Conservation (phyloP, 306 rosid genomes). For the Prunus kanzakura region DNA sequence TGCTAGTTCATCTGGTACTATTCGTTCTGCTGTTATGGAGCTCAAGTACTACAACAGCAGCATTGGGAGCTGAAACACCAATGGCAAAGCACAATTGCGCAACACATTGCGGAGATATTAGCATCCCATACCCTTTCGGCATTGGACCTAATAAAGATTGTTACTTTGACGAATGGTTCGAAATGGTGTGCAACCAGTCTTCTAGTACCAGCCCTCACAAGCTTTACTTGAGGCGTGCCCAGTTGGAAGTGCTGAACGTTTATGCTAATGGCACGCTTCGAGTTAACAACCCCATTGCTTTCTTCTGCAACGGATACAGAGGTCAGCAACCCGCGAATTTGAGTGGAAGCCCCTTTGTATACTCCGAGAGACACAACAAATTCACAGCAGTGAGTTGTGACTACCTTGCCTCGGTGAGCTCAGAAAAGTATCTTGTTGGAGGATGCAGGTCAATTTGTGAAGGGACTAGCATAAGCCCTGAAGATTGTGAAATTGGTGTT, state of each 20-base stretch:
- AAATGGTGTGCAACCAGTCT: neutral
- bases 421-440: neutral
- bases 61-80: neutral
- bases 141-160: neutral
- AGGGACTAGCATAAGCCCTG: neutral
- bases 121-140: constrained; percentile 22
- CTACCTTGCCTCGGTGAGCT: neutral
- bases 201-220: too few species aligned
- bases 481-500: neutral
- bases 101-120: neutral
- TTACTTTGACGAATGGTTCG: constrained; percentile 12
- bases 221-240: neutral
- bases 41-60: neutral
- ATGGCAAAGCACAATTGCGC: neutral
- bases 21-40: neutral
- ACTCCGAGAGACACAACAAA: neutral
- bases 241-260: neutral
- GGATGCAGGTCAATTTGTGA: constrained; percentile 31
- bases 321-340: neutral
- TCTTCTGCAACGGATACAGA: neutral
- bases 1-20: neutral
- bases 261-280: neutral
- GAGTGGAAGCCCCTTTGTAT: constrained; percentile 29
- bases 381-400: constrained; percentile 27
- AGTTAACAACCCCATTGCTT: neutral